phyloP scores from a whole-genome alignment of 2,329 filamentous ascomycete genomes.

The Aureobasidium vineae region DNA sequence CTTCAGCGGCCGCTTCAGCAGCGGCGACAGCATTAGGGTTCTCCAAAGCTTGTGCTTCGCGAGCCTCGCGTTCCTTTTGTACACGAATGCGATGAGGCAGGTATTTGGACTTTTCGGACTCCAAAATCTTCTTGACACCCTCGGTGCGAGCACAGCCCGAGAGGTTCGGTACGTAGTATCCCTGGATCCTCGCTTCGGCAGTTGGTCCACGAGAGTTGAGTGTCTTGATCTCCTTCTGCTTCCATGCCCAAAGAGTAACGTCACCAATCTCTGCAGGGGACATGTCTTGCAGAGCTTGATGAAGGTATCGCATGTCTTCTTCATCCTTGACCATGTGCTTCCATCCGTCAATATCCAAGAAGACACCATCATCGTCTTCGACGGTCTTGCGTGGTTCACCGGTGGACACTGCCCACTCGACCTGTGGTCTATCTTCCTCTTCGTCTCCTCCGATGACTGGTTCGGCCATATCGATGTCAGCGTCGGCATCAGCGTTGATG shows the following conservation, averaged over 20 bases:
- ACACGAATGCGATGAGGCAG: conserved; percentile 97
- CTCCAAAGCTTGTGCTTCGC: conserved; percentile 71
- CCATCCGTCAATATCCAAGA: conserved; percentile 70
- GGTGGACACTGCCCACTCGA: conserved; percentile 61
- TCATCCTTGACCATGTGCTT: conserved; percentile 67
- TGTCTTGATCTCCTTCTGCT: conserved; percentile 68
- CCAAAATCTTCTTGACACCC: conserved; percentile 90
- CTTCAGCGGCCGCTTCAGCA: conserved; percentile 58
- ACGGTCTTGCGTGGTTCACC: conserved; percentile 62
- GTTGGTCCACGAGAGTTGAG: conserved; percentile 61
- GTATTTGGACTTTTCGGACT: conserved; percentile 97
- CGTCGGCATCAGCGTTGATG: conserved; percentile 48
- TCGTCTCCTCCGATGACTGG: conserved; percentile 38
- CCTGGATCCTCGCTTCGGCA: conserved; percentile 56
- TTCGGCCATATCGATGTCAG: conserved; percentile 45
- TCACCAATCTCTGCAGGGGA: conserved; percentile 54
- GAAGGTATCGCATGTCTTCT: conserved; percentile 61
- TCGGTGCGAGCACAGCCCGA: conserved; percentile 89
- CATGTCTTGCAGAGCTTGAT: conserved; percentile 51
- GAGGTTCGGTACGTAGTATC: conserved; percentile 78
- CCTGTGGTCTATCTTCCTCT: conserved; percentile 53
- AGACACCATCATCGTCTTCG: conserved; percentile 61
- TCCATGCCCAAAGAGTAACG: conserved; percentile 65
- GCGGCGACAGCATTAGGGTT: conserved; percentile 50
- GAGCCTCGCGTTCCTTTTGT: conserved; percentile 83